phyloP scores from a whole-genome alignment of 2,329 filamentous ascomycete genomes.

The Leptosphaerulina australis region DNA sequence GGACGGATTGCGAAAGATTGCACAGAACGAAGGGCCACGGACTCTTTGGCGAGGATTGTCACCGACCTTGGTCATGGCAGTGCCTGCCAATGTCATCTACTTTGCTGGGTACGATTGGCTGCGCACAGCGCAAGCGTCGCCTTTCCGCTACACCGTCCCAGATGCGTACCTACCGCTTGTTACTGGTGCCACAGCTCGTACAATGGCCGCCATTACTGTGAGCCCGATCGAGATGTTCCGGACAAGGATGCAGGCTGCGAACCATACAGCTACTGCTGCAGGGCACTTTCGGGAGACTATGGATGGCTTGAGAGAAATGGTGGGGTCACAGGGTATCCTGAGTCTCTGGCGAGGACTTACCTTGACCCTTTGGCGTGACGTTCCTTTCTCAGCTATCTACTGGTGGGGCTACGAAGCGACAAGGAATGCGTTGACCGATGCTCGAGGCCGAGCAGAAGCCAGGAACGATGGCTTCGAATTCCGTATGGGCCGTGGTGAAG shows the following conservation, averaged over 20 bases:
- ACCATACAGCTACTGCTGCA: constrained; percentile 51
- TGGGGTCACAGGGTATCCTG: constrained; percentile 73
- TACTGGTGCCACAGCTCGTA: constrained; percentile 77
- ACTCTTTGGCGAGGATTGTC: constrained; percentile 92
- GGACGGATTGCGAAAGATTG: constrained; percentile 92
- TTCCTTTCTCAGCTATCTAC: constrained; percentile 95
- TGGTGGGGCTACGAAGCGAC: constrained; percentile 97
- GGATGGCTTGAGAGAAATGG: constrained; percentile 77
- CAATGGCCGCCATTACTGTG: constrained; percentile 81
- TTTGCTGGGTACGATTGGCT: constrained; percentile 98
- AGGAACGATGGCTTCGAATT: constrained; percentile 41
- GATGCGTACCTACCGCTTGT: constrained; percentile 80
- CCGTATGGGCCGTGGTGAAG: constrained; percentile 41
- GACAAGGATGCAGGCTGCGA: constrained; percentile 85
- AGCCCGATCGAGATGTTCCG: constrained; percentile 93
- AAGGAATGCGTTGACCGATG: constrained; percentile 71
- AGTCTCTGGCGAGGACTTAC: constrained; percentile 90
- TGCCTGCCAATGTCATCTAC: constrained; percentile 97
- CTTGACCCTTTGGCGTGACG: constrained; percentile 93
- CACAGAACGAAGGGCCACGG: constrained; percentile 83
- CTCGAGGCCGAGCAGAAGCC: constrained; percentile 60
- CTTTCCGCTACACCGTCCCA: constrained; percentile 61
- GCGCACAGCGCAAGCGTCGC: constrained; percentile 73
- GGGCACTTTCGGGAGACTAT: constrained; percentile 82
- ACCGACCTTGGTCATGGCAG: constrained; percentile 91